Percentiles rank a stretch among this genome's conserved stretches.
Evolutionary conservation across 352 stramenopile species (phyloP).

Genomic region (Pythium phragmitis): DNA sequence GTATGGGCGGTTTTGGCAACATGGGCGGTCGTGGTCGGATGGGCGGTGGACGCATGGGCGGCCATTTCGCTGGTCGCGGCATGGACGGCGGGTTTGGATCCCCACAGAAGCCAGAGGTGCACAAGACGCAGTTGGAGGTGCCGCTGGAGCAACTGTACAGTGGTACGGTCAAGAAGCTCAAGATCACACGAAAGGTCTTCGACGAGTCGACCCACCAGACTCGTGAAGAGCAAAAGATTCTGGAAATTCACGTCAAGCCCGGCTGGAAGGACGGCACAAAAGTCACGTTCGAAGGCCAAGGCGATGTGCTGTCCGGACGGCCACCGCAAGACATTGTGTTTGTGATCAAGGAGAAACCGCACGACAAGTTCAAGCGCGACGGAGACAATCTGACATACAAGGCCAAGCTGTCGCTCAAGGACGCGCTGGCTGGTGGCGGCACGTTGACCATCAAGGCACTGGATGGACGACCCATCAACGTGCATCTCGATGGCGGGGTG

Average conservation of each 20-base stretch:
- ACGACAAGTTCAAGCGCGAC: conserved; percentile 93
- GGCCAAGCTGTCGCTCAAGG: conserved; percentile 94
- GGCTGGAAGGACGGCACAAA: conserved; percentile 96
- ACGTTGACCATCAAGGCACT: conserved; percentile 91
- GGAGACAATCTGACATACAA: conserved; percentile 95
- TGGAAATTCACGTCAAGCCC: conserved; percentile 95
- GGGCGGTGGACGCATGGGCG: conserved; percentile 5
- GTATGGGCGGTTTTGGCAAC: conserved; percentile 44
- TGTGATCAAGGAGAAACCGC: conserved; percentile 89
- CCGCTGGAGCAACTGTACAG: conserved; percentile 89
- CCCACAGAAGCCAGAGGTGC: conserved; percentile 43
- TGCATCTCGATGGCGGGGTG: conserved; percentile 87
- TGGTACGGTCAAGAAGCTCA: conserved; percentile 90
- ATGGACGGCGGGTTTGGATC: conserved; percentile 52
- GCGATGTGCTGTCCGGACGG: conserved; percentile 88
- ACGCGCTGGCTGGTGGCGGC: conserved; percentile 93
- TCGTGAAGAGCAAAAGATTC: conserved; percentile 93
- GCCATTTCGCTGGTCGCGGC: background rate
- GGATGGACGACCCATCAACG: conserved; percentile 89
- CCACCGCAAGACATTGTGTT: conserved; percentile 96
- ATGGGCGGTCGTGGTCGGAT: conserved; percentile 35
- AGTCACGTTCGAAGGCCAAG: conserved; percentile 95
- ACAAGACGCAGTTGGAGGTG: conserved; percentile 90
- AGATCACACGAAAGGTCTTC: conserved; percentile 93
- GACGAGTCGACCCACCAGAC: conserved; percentile 76